Conservation (phyloP, 305 asterid genomes). For the Fraxinus velutina region DNA sequence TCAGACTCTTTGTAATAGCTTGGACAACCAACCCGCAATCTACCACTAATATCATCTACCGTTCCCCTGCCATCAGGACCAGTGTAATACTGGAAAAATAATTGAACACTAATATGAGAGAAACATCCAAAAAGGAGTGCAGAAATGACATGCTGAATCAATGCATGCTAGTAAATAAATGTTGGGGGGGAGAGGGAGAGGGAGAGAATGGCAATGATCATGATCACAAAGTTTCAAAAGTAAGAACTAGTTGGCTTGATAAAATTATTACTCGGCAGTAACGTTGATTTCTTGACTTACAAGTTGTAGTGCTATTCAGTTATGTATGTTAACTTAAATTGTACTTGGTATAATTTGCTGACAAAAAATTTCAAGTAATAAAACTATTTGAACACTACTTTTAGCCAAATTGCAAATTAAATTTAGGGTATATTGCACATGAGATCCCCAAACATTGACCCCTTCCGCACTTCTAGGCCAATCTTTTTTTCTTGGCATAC, state of each 20-base stretch:
- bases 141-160: slow-evolving; percentile 19
- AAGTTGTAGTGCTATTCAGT: background rate
- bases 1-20: slow-evolving; percentile 92
- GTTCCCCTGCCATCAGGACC: slow-evolving; percentile 99
- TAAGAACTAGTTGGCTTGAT: background rate
- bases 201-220: background rate
- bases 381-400: background rate
- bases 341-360: background rate
- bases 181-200: background rate
- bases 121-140: slow-evolving; percentile 6
- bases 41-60: slow-evolving; percentile 86
- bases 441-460: background rate
- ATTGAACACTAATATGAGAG: slow-evolving; percentile 31
- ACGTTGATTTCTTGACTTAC: background rate
- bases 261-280: background rate
- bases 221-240: background rate
- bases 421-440: background rate
- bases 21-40: slow-evolving; percentile 88
- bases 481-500: background rate
- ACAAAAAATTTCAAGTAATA: background rate
- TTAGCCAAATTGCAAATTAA: background rate
- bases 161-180: slow-evolving; percentile 7
- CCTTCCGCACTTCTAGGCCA: background rate
- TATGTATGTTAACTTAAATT: background rate
- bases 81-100: slow-evolving; percentile 77